phyloP scores from a whole-genome alignment of 331 rosid genomes.

The Spiraea crenata region DNA sequence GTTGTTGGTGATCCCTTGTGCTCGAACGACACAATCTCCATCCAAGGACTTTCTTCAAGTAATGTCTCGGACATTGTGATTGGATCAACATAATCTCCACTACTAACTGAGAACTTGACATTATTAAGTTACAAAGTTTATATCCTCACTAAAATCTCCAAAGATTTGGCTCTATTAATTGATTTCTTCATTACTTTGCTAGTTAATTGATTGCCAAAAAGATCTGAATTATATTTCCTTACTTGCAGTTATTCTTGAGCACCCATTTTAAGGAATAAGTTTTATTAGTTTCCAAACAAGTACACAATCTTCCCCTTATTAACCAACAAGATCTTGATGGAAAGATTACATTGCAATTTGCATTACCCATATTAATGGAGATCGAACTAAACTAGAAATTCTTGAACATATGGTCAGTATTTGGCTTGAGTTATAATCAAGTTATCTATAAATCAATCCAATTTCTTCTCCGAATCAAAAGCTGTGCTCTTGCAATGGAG shows the following conservation, averaged over 20 bases:
- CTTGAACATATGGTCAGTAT: background rate
- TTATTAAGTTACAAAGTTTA: background rate
- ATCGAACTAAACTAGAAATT: background rate
- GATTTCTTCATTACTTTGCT: background rate
- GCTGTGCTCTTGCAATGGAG: conserved; percentile 1
- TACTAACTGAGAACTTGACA: too few species aligned
- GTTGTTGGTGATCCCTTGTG: too few species aligned
- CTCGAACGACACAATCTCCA: too few species aligned
- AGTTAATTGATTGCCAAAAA: too few species aligned
- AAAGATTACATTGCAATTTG: too few species aligned
- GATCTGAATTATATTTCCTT: background rate
- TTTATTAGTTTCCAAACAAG: background rate
- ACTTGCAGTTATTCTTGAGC: background rate
- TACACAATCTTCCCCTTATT: too few species aligned
- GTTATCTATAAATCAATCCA: background rate
- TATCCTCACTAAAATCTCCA: background rate
- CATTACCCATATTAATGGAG: background rate
- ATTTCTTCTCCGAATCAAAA: background rate
- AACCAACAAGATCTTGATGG: too few species aligned
- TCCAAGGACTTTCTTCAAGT: too few species aligned
- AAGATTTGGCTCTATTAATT: background rate
- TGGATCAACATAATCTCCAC: too few species aligned
- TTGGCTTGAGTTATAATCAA: background rate
- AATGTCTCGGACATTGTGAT: too few species aligned
- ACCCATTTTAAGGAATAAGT: background rate